phyloP scores from a whole-genome alignment of 768 basidiomycete genomes.

The Amanita jacksonii region DNA sequence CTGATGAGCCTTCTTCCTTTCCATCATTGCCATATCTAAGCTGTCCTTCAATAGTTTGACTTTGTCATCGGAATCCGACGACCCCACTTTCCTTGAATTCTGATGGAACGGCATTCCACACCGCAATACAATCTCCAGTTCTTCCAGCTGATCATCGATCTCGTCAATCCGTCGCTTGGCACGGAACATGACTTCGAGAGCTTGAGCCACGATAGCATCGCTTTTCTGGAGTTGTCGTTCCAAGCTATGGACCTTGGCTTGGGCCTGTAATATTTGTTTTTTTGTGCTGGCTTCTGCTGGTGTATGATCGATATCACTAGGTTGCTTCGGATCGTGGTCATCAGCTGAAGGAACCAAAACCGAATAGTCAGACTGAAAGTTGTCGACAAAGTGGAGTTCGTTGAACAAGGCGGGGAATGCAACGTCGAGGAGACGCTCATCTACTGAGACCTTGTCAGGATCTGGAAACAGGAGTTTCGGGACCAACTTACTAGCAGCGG shows the following conservation, averaged over 20 bases:
- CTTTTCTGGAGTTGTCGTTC: slow-evolving; percentile 7
- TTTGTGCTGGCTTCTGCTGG: not conserved
- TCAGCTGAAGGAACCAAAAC: not conserved
- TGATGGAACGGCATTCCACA: not conserved
- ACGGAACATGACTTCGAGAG: slow-evolving; percentile 1
- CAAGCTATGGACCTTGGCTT: not conserved
- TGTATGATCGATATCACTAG: no score
- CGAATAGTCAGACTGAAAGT: not conserved
- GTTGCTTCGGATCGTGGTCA: not conserved
- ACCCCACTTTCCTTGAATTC: no score
- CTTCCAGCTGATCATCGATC: slow-evolving; percentile 1
- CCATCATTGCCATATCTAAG: not conserved
- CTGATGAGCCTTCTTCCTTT: not conserved
- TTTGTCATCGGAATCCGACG: no score
- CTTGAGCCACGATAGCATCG: slow-evolving; percentile 5
- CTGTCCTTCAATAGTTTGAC: no score
- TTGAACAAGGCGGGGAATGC: slow-evolving; percentile 10
- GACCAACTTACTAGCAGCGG: slow-evolving; percentile 11
- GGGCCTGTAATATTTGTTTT: not conserved
- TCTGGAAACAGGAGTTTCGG: not conserved
- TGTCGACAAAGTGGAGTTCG: not conserved
- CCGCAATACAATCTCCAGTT: not conserved
- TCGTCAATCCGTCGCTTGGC: slow-evolving; percentile 1
- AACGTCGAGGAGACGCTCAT: slow-evolving; percentile 18
- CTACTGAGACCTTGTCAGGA: slow-evolving; percentile 10